Base-by-base conservation (phyloP, 2,329 filamentous ascomycete genomes). In the Phialophora chinensis region DNA sequence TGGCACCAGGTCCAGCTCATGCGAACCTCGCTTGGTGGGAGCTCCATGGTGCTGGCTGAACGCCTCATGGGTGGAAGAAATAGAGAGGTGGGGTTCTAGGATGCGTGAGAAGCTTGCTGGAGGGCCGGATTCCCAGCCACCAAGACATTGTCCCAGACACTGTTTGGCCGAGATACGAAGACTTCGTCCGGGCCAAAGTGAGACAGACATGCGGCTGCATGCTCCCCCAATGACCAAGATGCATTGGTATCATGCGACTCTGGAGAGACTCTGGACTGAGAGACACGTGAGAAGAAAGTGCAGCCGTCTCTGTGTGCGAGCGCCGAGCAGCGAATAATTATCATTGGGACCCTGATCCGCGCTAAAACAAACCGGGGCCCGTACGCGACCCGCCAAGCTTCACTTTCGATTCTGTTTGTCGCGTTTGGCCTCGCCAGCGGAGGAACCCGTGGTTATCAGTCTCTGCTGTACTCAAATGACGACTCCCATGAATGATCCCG, bases 401-500 rank as follows among this genome's bases (percentile, higher is more conserved):
- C 12, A 50, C 47, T 23, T 2, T 52, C 27, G 20, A n/a, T 35
- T 23, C 4, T 63, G 33, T 63, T 63, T 59, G 54, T 25, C 23
- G 42, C 20, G 62, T 63, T 63, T 63, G 54, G 54, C 20, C 62
- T 11, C 14, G 1, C 17, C 6, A 29, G 25, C 35, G 31, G 27
- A 52, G 14, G 49, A 2, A 27, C 7, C 7, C 11, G 20, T 11
- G 20, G 7, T 23, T 52, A 8, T 23, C 27, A 12, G 25, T 23
- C 49, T n/a, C 20, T 3, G 49, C 12, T 52, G 49, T 27, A 25
- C 49, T 52, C 23, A 12, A 17, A 69, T 69, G 67, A 55, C 67
- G 11, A 59, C 25, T 14, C 49, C 64, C 20, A 27, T 56, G 14
- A 44, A 47, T 25, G 62, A 72, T 44, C 69, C 71, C 14, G 67